Conservation (phyloP, 208 protist species). For the Leishmania mexicana region DNA sequence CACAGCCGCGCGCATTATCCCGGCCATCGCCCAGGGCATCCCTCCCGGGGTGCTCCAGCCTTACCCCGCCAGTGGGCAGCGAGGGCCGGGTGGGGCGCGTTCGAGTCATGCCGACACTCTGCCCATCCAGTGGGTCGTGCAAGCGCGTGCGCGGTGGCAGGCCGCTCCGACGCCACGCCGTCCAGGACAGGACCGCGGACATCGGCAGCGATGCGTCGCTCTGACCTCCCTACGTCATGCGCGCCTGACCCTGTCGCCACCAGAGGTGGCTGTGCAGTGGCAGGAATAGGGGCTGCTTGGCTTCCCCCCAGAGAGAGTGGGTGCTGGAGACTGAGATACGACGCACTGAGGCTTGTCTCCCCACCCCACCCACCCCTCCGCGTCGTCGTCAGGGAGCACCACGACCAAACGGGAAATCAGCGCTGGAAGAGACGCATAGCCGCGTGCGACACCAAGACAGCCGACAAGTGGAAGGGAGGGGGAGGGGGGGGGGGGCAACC, state of each 20-base stretch:
- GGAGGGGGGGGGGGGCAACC: not conserved
- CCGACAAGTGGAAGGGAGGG: not conserved
- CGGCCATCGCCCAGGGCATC: not conserved
- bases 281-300: not conserved
- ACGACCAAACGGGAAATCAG: not conserved
- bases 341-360: not conserved
- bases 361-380: not conserved
- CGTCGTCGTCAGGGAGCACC: not conserved
- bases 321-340: not conserved
- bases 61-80: not conserved
- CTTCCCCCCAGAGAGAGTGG: not conserved
- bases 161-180: not conserved
- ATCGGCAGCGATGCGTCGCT: not conserved
- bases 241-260: not conserved
- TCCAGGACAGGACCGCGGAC: not conserved
- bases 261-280: not conserved
- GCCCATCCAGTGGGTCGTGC: not conserved
- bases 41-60: not conserved
- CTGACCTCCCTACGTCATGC: not conserved
- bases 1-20: not conserved
- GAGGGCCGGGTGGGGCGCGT: not conserved
- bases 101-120: not conserved
- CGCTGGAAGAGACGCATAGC: not conserved
- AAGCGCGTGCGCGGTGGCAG: not conserved
- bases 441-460: not conserved